Base-by-base conservation (phyloP, 2,329 filamentous ascomycete genomes). In the Microsporum audouinii region DNA sequence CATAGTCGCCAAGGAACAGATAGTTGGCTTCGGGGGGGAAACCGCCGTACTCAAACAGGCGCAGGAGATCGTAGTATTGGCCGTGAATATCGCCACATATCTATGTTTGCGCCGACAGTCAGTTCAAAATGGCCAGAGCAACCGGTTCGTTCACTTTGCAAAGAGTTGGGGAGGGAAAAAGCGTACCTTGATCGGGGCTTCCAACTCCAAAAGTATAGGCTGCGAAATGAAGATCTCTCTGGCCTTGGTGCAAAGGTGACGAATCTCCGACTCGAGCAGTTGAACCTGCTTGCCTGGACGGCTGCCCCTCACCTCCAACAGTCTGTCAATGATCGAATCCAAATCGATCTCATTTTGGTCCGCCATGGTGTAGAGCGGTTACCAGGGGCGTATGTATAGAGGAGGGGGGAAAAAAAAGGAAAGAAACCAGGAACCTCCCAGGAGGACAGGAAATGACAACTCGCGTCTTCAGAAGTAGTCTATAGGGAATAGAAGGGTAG, bases 191-290 rank as follows among this genome's bases (percentile, higher is more conserved):
- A 99, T 97, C 65, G 94, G 94, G 73, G 94, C 94, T 78, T 97
- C 94, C 58, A 99, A 84, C 81, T 99, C 94, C 68, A 99, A 85
- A 68, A 99, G 82, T 72, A 97, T 97, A 67, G 94, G 94, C 81
- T 99, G 94, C 65, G 91, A 96, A 77, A 99, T 97, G 82, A 99
- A 97, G 71, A 99, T 97, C 81, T 99, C 94, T 68, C 94, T 88
- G 65, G 92, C 91, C 82, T 97, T 97, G 75, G 92, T 96, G 84
- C 94, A 99, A 67, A 99, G 85, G 78, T 86, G 96, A 74, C 92
- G 88, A 70, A 99, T 99, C 80, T 97, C 94, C 64, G 89, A 86
- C 78, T 99, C 94, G 67, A 96, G 82, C 68, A 99, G 84, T 80
- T 97, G 92, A 61, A 99, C 94, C 79, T 97, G 94, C 82, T 99